Base-by-base conservation (phyloP, 2,329 filamentous ascomycete species). In the Hymenoscyphus repandus region DNA sequence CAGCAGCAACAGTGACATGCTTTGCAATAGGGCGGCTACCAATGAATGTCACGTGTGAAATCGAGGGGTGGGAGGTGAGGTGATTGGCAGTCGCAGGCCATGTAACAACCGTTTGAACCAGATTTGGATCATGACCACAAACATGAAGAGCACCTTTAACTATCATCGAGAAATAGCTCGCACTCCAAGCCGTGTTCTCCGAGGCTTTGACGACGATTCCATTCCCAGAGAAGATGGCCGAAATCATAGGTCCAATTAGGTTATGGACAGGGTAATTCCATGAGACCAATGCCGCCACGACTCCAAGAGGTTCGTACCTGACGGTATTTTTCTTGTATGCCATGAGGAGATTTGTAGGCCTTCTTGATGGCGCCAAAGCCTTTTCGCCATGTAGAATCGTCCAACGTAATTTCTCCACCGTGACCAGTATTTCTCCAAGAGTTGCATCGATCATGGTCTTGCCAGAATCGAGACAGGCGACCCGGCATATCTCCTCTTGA, bases 251-350 rank as follows among this genome's bases (percentile, higher is more conserved):
- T 0, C 88, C 90, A 42, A 97, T 81, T 56, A 97, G 76, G 70
- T 99, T 99, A 73, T 99, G 93, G 70, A 97, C 95, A 40, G 89
- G 84, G 67, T 90, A 97, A 73, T 99, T 99, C 93, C 93, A 99
- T 66, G 88, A 93, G 39, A 99, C 90, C 47, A 92, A 85, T 15
- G 93, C 92, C 10, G 90, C 86, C 5, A 99, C 88, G 33, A 99
- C 90, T 13, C 93, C 93, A 17, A 97, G 74, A 12, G 93, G 92
- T 70, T 99, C 91, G 69, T 95, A 99, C 45, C 80, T 74, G 27
- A 99, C 90, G 55, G 84, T 85, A 66, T 96, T 96, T 67, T 80
- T 83, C 77, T 99, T 99, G 72, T 97, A 96, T 71, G 84, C 81
- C 90, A 99, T 95, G 56, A 99, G 78, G 41, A 96, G 76, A 68